A percentile compares a stretch with the other conserved stretches of the same genome.
phyloP scores from a whole-genome alignment of 306 rosid species.

The Pyrus bretschneideri region DNA sequence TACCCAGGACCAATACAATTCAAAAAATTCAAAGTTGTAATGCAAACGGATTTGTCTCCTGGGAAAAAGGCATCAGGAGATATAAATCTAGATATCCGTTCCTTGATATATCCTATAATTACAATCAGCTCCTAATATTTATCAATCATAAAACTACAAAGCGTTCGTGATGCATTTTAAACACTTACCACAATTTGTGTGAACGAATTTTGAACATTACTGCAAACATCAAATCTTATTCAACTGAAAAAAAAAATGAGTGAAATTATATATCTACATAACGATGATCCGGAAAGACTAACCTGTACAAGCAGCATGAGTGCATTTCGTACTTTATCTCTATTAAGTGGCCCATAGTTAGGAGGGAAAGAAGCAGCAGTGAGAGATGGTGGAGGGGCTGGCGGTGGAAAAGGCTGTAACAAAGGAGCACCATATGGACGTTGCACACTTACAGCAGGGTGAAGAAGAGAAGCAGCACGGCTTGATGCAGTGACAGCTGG shows the following conservation, averaged over 20 bases:
- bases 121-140: not conserved
- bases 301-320: slow-evolving; percentile 76
- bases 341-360: slow-evolving; percentile 31
- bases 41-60: not conserved
- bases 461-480: slow-evolving; percentile 35
- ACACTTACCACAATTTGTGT: not conserved
- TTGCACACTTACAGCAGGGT: slow-evolving; percentile 48
- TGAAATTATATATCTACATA: slow-evolving; percentile 12
- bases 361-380: slow-evolving; percentile 44
- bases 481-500: slow-evolving; percentile 52
- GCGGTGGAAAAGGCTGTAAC: slow-evolving; percentile 85
- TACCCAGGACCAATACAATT: not conserved
- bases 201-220: not conserved
- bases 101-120: not conserved
- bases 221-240: not conserved
- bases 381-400: slow-evolving; percentile 66
- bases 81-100: not conserved
- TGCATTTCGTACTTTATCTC: slow-evolving; percentile 81
- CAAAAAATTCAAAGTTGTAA: not conserved
- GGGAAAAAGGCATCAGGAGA: not conserved
- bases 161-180: not conserved
- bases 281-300: not conserved
- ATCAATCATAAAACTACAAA: not conserved
- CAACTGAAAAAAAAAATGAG: not conserved
- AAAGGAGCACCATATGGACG: slow-evolving; percentile 73